Evolutionary conservation across 2,329 filamentous ascomycete genomes (phyloP), one percentile per base, ranked within the genome.

Genomic region (Elsinoe fawcettii): DNA sequence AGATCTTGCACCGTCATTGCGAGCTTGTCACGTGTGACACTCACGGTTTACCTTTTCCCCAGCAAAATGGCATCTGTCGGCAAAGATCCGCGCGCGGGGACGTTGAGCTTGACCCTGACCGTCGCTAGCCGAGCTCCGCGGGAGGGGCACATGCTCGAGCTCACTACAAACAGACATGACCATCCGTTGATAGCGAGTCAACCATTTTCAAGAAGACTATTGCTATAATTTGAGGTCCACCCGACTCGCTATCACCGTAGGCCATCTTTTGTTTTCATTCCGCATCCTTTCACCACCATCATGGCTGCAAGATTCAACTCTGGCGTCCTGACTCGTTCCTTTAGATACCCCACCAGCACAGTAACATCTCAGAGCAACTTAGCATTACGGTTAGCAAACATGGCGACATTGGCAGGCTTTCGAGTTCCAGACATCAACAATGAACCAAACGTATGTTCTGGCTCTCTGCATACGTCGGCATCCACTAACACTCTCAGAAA

Each of bases 351-450:
- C 46, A 4, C 46, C 25, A 20, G 20, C 16, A 64, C 70, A 65
- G 49, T 32, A 27, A 63, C 58, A 55, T 46, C 41, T 12, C 18
- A 22, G 3, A 39, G 32, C 32, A 20, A 30, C 2, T 37, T 36
- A 11, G 16, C 49, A n/a, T 23, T 36, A n/a, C 30, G 49, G 49
- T 5, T 32, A 61, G 59, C 54, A 34, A 59, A 61, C 34, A 56
- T 67, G 61, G 74, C 84, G 58, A 86, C 84, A 6, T 78, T 95
- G 62, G 91, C 90, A 51, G 80, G 83, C 60, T 97, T 96, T 81
- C 92, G 89, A 77, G 82, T 91, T 54, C 93, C 93, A 51, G 84
- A 84, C 62, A 83, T 96, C 65, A 77, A 82, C 69, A 99, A 99
- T 70, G 93, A 99, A 76, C 90, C 90, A n/a, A 99, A 96, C 71